These are phyloP conservation scores for Casuarina equisetifolia DNA, from an alignment of 306 rosid genomes.

Conservation along the genomic window DNA sequence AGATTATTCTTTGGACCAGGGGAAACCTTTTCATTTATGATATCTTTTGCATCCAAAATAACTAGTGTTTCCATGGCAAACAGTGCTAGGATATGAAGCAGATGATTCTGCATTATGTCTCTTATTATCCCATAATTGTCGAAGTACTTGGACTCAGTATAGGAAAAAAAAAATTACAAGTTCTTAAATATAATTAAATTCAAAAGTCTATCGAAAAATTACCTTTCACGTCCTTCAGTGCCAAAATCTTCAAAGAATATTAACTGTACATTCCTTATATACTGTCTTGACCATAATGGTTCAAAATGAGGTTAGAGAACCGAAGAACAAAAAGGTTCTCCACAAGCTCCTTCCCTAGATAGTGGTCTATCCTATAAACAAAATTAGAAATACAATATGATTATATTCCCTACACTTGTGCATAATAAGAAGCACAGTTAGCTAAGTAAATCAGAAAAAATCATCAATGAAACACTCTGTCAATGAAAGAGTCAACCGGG, in stretches of 20 bases:
- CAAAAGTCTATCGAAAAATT: conserved; percentile 18
- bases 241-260: conserved; percentile 94
- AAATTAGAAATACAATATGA: conserved; percentile 12
- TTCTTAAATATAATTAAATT: conserved; percentile 12
- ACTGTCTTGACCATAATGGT: conserved; percentile 95
- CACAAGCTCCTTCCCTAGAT: conserved; percentile 93
- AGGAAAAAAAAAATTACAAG: conserved; percentile 21
- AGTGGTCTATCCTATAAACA: conserved; percentile 77
- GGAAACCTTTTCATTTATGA: conserved; percentile 84
- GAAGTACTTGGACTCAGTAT: conserved; percentile 54
- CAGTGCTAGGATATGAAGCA: conserved; percentile 90
- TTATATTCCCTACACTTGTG: conserved; percentile 10
- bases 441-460: no score
- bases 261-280: conserved; percentile 81
- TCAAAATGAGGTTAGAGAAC: conserved; percentile 87
- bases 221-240: conserved; percentile 99
- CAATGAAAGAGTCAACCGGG: no score
- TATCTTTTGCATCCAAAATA: conserved; percentile 91
- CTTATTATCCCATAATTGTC: conserved; percentile 88
- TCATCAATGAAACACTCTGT: no score
- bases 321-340: conserved; percentile 93
- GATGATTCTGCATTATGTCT: conserved; percentile 94
- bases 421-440: conserved; percentile 11
- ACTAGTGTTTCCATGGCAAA: conserved; percentile 99
- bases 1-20: not conserved